Evolutionary conservation across 2,329 filamentous ascomycete genomes (phyloP).

Genomic region (Sporothrix humicola): DNA sequence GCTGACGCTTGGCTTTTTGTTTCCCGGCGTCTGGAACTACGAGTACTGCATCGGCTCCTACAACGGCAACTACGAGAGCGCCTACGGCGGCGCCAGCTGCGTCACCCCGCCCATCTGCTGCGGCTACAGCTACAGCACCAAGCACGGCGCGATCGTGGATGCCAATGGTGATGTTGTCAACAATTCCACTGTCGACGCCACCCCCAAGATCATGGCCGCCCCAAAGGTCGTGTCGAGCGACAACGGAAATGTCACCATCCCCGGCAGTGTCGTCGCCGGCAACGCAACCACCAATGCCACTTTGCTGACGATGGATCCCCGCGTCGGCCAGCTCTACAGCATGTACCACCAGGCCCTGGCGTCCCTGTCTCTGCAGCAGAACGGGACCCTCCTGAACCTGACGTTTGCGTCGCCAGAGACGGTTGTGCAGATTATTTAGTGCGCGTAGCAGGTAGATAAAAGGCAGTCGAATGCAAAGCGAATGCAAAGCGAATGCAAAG

Average conservation of each 20-base stretch:
- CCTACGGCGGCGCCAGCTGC: background rate
- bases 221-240: background rate
- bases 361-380: background rate
- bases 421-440: background rate
- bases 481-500: too few relatives aligned
- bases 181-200: background rate
- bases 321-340: background rate
- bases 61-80: conserved; percentile 37
- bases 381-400: background rate
- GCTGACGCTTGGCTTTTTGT: conserved; percentile 33
- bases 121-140: background rate
- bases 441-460: background rate
- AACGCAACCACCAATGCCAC: background rate
- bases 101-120: background rate
- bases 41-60: conserved; percentile 38
- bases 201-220: background rate
- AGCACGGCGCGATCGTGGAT: background rate
- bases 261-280: background rate
- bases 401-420: background rate
- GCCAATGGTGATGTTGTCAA: background rate
- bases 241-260: background rate
- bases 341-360: background rate
- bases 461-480: background rate
- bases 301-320: background rate
- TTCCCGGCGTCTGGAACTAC: conserved; percentile 38